phyloP scores from a whole-genome alignment of 441 rosid genomes.

The Corymbia calophylla region DNA sequence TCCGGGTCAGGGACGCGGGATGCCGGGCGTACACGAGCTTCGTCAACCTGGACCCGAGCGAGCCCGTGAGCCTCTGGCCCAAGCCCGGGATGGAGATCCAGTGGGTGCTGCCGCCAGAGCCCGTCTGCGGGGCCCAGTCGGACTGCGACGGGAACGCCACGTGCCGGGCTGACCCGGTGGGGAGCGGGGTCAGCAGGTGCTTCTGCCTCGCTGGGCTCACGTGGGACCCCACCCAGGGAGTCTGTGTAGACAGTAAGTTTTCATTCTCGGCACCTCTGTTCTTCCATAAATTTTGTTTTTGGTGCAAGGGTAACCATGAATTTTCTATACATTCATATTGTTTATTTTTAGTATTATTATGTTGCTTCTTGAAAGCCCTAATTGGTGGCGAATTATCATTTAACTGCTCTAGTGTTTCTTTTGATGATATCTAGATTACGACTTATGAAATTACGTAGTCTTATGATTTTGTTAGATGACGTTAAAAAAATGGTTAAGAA shows the following conservation, averaged over 20 bases:
- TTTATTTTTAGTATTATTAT: no score
- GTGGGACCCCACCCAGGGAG: conserved; percentile 45
- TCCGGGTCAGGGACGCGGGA: conserved; percentile 26
- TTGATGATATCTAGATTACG: background rate
- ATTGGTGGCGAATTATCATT: background rate
- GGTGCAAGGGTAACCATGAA: background rate
- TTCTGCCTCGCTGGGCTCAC: conserved; percentile 19
- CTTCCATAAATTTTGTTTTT: background rate
- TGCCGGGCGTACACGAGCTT: conserved; percentile 52
- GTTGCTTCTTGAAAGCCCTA: background rate
- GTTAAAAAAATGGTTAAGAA: background rate
- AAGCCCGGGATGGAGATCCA: conserved; percentile 44
- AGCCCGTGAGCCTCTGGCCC: conserved; percentile 37
- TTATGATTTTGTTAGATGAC: background rate
- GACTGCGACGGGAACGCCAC: conserved; percentile 34
- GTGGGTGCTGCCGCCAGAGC: conserved; percentile 43
- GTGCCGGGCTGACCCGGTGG: conserved; percentile 22
- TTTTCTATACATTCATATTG: background rate
- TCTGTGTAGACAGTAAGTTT: conserved; percentile 22
- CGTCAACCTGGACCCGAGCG: conserved; percentile 24
- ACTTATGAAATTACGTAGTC: background rate
- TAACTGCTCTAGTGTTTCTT: background rate
- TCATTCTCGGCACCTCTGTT: background rate
- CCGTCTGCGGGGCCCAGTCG: conserved; percentile 19
- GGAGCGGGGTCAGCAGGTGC: conserved; percentile 22